Evolutionary conservation across 257 asterid species (phyloP).

Genomic region (Solanum neorickii): DNA sequence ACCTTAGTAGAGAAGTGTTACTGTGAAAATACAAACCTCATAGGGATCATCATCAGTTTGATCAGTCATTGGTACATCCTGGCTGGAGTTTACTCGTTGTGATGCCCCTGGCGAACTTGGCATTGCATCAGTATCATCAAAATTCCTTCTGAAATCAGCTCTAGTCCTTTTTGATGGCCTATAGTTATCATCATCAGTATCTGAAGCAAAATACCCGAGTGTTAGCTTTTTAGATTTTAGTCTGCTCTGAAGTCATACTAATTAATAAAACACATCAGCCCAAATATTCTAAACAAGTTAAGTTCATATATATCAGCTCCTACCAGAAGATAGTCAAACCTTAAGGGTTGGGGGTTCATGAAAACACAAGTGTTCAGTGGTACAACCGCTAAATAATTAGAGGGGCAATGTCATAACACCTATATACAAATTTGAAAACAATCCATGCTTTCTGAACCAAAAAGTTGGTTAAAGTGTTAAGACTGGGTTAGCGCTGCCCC

Average conservation of each 20-base stretch:
- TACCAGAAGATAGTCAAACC: neutral
- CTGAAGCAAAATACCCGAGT: constrained; percentile 23
- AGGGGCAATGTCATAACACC: neutral
- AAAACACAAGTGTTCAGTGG: neutral
- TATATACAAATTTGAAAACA: neutral
- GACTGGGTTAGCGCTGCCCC: neutral
- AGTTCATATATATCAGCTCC: neutral
- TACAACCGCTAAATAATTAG: neutral
- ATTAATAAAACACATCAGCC: neutral
- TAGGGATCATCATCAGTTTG: constrained; percentile 73
- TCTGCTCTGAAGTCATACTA: neutral
- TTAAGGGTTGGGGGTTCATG: neutral
- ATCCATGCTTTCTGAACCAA: neutral
- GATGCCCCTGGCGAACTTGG: constrained; percentile 73
- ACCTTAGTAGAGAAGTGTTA: neutral
- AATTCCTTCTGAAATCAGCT: constrained; percentile 45
- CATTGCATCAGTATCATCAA: constrained; percentile 67
- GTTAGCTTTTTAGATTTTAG: neutral
- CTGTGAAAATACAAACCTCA: constrained; percentile 34
- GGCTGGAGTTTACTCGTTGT: constrained; percentile 53
- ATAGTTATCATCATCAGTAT: constrained; percentile 74
- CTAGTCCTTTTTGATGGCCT: constrained; percentile 82
- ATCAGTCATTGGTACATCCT: constrained; percentile 82
- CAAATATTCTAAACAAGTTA: neutral
- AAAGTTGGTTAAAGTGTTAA: neutral